Conservation (phyloP, 2,329 filamentous ascomycete genomes). For the Fusarium nodosum region DNA sequence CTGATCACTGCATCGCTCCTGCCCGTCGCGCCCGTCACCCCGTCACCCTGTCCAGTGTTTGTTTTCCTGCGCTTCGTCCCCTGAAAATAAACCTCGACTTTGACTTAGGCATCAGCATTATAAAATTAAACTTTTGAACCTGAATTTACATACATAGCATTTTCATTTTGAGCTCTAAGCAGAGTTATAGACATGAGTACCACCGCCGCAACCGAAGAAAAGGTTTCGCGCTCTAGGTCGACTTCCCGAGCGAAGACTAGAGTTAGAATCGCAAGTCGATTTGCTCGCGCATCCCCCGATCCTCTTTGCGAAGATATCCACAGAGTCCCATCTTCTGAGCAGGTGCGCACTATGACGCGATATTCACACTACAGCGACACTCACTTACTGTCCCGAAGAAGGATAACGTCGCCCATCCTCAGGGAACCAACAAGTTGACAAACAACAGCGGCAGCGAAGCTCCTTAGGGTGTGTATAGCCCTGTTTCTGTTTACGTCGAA, state of each 20-base stretch:
- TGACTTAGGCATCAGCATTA: background rate
- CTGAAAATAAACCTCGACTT: background rate
- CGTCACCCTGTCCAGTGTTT: background rate
- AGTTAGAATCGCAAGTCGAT: background rate
- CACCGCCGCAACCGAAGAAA: background rate
- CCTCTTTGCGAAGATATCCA: background rate
- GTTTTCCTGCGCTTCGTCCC: background rate
- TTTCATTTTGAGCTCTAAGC: background rate
- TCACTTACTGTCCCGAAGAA: constrained; percentile 11
- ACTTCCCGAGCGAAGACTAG: background rate
- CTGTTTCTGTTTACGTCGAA: background rate
- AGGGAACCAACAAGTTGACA: background rate
- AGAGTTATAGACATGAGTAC: constrained; percentile 8
- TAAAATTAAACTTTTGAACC: background rate
- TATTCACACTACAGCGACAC: background rate
- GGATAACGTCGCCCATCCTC: background rate
- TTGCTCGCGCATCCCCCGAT: background rate
- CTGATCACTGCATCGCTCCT: background rate
- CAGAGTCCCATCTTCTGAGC: background rate
- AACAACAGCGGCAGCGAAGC: background rate
- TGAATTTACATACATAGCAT: background rate
- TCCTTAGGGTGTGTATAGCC: constrained; percentile 26
- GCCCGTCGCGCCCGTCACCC: background rate
- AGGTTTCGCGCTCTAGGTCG: background rate
- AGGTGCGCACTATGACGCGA: background rate